Base-by-base conservation (phyloP, 2,329 filamentous ascomycete genomes). In the Fusarium clavum region DNA sequence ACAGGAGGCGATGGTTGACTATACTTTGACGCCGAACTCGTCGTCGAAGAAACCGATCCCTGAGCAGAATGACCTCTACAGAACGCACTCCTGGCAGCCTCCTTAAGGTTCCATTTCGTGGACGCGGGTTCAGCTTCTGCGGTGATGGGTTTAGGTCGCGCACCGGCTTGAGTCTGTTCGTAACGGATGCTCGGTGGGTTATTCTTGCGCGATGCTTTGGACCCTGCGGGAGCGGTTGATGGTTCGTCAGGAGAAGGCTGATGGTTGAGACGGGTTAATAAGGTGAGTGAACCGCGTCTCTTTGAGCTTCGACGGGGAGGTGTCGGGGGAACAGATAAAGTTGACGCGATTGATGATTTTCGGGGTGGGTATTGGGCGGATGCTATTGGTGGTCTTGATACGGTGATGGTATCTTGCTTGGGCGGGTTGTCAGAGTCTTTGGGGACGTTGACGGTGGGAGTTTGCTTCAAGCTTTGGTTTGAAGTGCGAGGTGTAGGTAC, bases 21-120 rank as follows among this genome's bases (percentile, higher is more conserved):
- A 14, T 30, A 18, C 25, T 38, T 69, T 6, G 59, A 57, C 7
- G 62, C 62, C 27, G 55, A 64, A 13, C 55, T 58, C n/a, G 70
- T 60, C 11, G 64, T 61, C n/a, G 71, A 73, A 16, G 66, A 68
- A 8, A 61, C 29, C 3, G 68, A 67, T n/a, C 56, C 48, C 20
- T 72, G 57, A 2, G 65, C 64, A 11, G 62, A 59, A 55, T 66
- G 72, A 6, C 69, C 71, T 10, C 69, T 57, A 29, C 73, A 64
- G 18, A 81, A 74, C 30, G 77, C 78, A 25, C 78, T 75, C 55
- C 74, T 80, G 27, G 79, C 79, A 14, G 79, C 79, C 55, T 79
- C 80, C 57, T 73, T 79, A 54, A 81, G 68, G 59, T 75, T 79
- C 60, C 78, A 78, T 63, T 75, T 80, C n/a, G 75, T 72, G 48